phyloP scores from a whole-genome alignment of 768 basidiomycete genomes.

The Ramaria sp. region DNA sequence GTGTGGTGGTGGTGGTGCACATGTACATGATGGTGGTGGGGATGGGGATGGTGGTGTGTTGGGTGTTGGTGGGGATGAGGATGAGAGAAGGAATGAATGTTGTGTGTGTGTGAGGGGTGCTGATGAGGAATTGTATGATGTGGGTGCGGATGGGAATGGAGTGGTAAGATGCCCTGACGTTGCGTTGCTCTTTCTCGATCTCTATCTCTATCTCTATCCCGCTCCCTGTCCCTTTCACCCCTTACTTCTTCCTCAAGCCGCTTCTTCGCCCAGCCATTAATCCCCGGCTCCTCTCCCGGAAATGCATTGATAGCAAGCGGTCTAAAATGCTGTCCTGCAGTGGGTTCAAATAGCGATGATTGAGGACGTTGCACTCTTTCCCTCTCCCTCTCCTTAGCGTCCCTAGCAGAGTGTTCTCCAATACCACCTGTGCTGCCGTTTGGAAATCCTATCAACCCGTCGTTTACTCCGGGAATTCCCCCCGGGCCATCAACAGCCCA shows the following conservation, averaged over 20 bases:
- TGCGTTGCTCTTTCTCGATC: slow-evolving; percentile 10
- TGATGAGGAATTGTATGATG: background rate
- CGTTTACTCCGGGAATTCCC: slow-evolving; percentile 10
- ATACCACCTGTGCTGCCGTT: slow-evolving; percentile 13
- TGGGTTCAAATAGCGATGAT: slow-evolving; percentile 14
- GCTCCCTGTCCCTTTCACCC: slow-evolving; percentile 1
- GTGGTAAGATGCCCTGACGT: slow-evolving; percentile 10
- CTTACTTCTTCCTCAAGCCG: background rate
- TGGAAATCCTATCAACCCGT: slow-evolving; percentile 1
- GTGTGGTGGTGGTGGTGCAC: slow-evolving; percentile 9
- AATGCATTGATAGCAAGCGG: background rate
- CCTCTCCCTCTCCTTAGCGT: slow-evolving; percentile 16
- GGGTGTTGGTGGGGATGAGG: slow-evolving; percentile 13
- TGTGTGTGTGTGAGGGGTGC: slow-evolving; percentile 1
- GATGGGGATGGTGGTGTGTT: slow-evolving; percentile 6
- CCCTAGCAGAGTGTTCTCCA: background rate
- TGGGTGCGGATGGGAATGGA: slow-evolving; percentile 12
- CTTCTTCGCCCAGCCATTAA: slow-evolving; percentile 7
- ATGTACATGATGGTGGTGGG: slow-evolving; percentile 10
- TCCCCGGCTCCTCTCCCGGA: background rate
- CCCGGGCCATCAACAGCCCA: slow-evolving; percentile 4
- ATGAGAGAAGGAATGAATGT: background rate
- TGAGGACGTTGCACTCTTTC: slow-evolving; percentile 16
- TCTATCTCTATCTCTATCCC: slow-evolving; percentile 8
- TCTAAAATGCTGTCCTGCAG: slow-evolving; percentile 4